Conservation (phyloP, 352 stramenopile genomes). For the Phytophthora multivora region DNA sequence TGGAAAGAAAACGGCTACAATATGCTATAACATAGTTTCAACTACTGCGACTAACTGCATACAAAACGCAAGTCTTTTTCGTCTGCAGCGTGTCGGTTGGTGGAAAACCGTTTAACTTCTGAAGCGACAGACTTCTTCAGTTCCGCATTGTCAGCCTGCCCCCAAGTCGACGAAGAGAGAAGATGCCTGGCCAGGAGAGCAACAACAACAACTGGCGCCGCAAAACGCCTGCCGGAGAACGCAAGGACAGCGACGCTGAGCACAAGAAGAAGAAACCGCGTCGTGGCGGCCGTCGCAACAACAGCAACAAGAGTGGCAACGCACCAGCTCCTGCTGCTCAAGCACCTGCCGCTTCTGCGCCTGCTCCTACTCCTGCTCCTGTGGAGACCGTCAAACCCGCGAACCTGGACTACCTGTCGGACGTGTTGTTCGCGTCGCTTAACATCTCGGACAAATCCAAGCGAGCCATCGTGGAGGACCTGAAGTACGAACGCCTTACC, state of each 20-base stretch:
- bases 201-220: slow-evolving; percentile 39
- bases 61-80: slow-evolving; percentile 31
- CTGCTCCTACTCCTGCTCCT: slow-evolving; percentile 1
- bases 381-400: slow-evolving; percentile 15
- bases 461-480: slow-evolving; percentile 76
- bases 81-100: slow-evolving; percentile 13
- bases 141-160: slow-evolving; percentile 11
- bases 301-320: slow-evolving; percentile 9
- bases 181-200: slow-evolving; percentile 27
- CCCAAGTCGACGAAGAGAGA: slow-evolving; percentile 6
- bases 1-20: slow-evolving; percentile 16
- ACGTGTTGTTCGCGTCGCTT: slow-evolving; percentile 59
- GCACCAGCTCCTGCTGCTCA: not conserved
- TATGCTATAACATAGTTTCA: slow-evolving; percentile 8
- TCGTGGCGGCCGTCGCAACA: slow-evolving; percentile 51
- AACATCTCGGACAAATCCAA: slow-evolving; percentile 65
- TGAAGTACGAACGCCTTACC: slow-evolving; percentile 90
- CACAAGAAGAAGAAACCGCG: slow-evolving; percentile 61
- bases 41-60: not conserved
- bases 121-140: slow-evolving; percentile 5
- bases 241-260: slow-evolving; percentile 50
- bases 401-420: slow-evolving; percentile 58
- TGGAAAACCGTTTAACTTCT: slow-evolving; percentile 21
- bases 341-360: not conserved
- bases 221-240: slow-evolving; percentile 32